A percentile compares a stretch with the other conserved stretches of the same genome.
Conservation (phyloP, 2,329 filamentous ascomycete genomes). For the Geosmithia putterillii region DNA sequence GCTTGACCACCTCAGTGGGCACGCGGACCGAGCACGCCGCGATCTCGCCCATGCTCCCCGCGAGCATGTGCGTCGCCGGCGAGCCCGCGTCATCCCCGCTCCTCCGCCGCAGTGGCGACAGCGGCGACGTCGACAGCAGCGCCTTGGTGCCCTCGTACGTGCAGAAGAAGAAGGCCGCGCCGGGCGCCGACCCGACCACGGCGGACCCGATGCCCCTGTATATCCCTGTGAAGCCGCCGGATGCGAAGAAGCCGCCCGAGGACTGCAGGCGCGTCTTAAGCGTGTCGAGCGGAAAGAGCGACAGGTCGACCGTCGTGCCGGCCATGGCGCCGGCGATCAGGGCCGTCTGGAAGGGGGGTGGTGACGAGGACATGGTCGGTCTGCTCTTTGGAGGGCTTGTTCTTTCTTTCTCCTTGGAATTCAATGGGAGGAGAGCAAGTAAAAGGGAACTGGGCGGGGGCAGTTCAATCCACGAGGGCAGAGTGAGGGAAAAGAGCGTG, state of each 20-base stretch:
- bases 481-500: too few species aligned
- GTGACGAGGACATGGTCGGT: too few species aligned
- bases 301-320: constrained; percentile 91
- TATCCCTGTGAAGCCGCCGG: constrained; percentile 81
- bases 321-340: constrained; percentile 77
- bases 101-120: constrained; percentile 5
- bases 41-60: constrained; percentile 77
- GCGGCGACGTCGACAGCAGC: constrained; percentile 32
- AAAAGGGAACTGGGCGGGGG: too few species aligned
- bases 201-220: constrained; percentile 88
- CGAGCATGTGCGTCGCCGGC: constrained; percentile 55
- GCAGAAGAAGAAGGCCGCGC: constrained; percentile 94
- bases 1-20: constrained; percentile 94
- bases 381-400: too few species aligned
- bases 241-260: constrained; percentile 60
- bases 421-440: too few species aligned
- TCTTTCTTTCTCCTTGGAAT: too few species aligned
- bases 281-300: constrained; percentile 95
- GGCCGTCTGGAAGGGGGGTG: constrained; percentile 43
- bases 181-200: constrained; percentile 81
- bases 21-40: constrained; percentile 87
- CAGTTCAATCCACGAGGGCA: background rate
- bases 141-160: constrained; percentile 73
- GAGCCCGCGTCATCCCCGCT: background rate
- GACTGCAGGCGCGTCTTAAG: constrained; percentile 96